Base-by-base conservation (phyloP, 2,329 filamentous ascomycete species). In the Paracorniculantispora psalliotae region DNA sequence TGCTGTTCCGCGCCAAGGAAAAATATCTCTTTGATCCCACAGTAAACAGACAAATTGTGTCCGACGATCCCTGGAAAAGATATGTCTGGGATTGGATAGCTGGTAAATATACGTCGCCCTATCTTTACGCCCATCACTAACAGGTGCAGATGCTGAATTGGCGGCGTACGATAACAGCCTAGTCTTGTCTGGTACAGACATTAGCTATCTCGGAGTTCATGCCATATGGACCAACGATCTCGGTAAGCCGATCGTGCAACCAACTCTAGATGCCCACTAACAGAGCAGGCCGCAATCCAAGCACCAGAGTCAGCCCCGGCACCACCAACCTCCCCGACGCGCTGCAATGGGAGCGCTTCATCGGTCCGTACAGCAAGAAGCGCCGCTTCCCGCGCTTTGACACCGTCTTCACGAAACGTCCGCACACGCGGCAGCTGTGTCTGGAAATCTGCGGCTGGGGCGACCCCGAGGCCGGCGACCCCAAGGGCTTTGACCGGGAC, bases 51-150 rank as follows among this genome's bases (percentile, higher is more conserved):
- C 73, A 79, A 6, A 81, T 92, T n/a, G 80, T 89, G 1, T 77
- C 80, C 6, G 88, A 91, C 61, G 87, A 92, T 66, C 83, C 82
- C 30, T 90, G 89, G 83, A 76, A 93, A n/a, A 81, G 85, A 59
- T 87, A 89, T 59, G 76, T 90, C n/a, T 96, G 91, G 91, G 82
- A 85, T 49, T 90, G 89, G 79, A 79, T 92, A 50, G 79, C 82
- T 60, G 84, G 88, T 85, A 67, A 68, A 77, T 79, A 13, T 48
- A 35, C 43, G 62, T 13, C 12, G 7, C 1, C 26, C 23, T 5
- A 4, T 8, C 2, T n/a, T 15, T 13, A n/a, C 1, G 17, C 19
- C 13, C 4, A 8, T 44, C 37, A 15, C 55, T 58, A 37, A 58
- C 54, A 46, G 6, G 83, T 17, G 4, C 21, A 52, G 85, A 82